Conservation (phyloP, 106 monocot species). For the Acanthochlamys bracteata region DNA sequence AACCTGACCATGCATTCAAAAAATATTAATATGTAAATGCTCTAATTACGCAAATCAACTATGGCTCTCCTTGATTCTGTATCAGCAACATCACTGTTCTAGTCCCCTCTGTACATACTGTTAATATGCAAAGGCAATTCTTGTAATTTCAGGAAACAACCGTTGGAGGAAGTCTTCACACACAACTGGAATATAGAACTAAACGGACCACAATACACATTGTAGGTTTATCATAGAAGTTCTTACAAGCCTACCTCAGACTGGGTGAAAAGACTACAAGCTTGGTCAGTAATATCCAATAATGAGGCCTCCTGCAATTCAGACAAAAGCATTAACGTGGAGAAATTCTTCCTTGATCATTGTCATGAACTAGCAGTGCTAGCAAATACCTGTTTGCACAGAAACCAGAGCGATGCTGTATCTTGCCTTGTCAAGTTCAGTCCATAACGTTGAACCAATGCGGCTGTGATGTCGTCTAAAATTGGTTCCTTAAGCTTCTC, state of each 20-base stretch:
- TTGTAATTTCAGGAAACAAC: too few relatives aligned
- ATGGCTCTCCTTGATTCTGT: too few relatives aligned
- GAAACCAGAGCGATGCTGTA: conserved; percentile 88
- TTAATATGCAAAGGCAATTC: too few relatives aligned
- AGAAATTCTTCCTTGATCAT: not conserved
- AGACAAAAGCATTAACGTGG: not conserved
- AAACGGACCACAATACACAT: too few relatives aligned
- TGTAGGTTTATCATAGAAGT: too few relatives aligned
- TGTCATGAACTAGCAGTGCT: not conserved
- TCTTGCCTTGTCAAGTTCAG: conserved; percentile 80
- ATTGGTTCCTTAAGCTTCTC: conserved; percentile 81
- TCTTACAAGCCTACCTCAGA: conserved; percentile 47
- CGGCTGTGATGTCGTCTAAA: conserved; percentile 51
- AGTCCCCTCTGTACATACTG: too few relatives aligned
- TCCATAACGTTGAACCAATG: conserved; percentile 33
- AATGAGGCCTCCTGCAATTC: conserved; percentile 87
- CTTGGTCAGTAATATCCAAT: conserved; percentile 82
- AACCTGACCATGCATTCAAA: conserved; percentile 42
- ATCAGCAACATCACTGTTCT: too few relatives aligned
- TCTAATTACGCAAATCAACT: too few relatives aligned
- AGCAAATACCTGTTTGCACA: conserved; percentile 79
- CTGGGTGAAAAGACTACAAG: conserved; percentile 76
- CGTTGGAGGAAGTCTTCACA: too few relatives aligned
- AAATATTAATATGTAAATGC: too few relatives aligned
- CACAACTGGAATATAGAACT: too few relatives aligned